Base-by-base conservation (phyloP, 2,329 filamentous ascomycete genomes). In the Scedosporium boydii region DNA sequence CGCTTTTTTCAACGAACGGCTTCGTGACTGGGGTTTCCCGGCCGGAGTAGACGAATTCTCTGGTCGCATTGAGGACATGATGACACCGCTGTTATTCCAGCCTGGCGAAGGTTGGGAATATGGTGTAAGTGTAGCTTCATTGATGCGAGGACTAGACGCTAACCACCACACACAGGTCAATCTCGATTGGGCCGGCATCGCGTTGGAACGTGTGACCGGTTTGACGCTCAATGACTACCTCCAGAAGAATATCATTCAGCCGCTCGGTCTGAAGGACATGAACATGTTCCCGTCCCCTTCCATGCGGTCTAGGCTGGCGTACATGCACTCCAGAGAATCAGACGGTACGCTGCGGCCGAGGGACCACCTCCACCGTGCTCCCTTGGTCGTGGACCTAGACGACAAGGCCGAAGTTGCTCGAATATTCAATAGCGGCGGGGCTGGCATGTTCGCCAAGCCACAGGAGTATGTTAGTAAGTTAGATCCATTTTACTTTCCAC, bases 61-160 rank as follows among this genome's bases (percentile, higher is more conserved):
- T 0, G 81, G 81, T 0, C 75, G 82, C 5, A 68, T 78, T 16
- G 75, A 77, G 38, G 84, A 84, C 26, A 74, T 87, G 53, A 67
- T 78, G 42, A 69, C 73, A 63, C 82, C 86, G 0, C 70, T 90
- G 16, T 70, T 88, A 1, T 84, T 86, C 65, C 84, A 89, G 65
- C 87, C 87, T 0, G 86, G 86, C 0, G 78, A 80, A 26, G 75
- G 75, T 3, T 89, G 84, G 82, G 78, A 83, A 63, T 88, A 89
- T 23, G 81, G 82, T 0, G 79, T 83, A 70, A 74, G 76, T 72
- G 66, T 14, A 44, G 27, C 3, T 0, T n/a, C 21, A 1, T 1
- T 12, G 4, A 23, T 56, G 51, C 62, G 42, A 65, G 34, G 56
- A 14, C 2, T 18, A 48, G 14, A 6, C 2, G 12, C 46, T 48